Conservation (phyloP, 768 basidiomycete genomes). For the Cyathus striatus region DNA sequence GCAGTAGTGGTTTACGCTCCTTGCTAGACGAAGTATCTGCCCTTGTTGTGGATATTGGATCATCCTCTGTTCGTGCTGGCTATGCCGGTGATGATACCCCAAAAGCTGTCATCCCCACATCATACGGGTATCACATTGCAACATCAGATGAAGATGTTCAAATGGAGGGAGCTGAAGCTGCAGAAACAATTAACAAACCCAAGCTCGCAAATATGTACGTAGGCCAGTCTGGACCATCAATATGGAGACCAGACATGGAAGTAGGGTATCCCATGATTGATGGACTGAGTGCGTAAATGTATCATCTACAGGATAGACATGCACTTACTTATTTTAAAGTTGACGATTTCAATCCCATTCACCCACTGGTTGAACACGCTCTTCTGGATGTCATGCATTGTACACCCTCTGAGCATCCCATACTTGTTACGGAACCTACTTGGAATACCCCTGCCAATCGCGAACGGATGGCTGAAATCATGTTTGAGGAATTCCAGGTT, state of each 20-base stretch:
- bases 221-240: conserved; percentile 82
- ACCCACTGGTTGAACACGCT: conserved; percentile 69
- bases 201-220: conserved; percentile 64
- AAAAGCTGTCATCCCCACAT: conserved; percentile 84
- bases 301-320: no score
- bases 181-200: conserved; percentile 15
- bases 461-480: conserved; percentile 93
- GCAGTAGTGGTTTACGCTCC: conserved; percentile 4
- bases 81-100: conserved; percentile 98
- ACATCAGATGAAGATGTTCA: conserved; percentile 42
- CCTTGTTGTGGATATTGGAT: conserved; percentile 91
- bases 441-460: conserved; percentile 95
- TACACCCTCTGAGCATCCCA: conserved; percentile 79
- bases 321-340: conserved; percentile 39
- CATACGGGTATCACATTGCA: conserved; percentile 70
- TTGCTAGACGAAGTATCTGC: conserved; percentile 91
- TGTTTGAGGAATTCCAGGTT: conserved; percentile 94
- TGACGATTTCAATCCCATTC: conserved; percentile 71
- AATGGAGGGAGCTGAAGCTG: conserved; percentile 42
- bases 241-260: conserved; percentile 91
- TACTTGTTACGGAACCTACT: conserved; percentile 90
- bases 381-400: conserved; percentile 72
- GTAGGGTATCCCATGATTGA: conserved; percentile 79
- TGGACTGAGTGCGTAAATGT: conserved; percentile 68
- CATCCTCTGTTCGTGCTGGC: conserved; percentile 85